Conservation (phyloP, 345 rosid genomes). For the Limnanthes douglasii region DNA sequence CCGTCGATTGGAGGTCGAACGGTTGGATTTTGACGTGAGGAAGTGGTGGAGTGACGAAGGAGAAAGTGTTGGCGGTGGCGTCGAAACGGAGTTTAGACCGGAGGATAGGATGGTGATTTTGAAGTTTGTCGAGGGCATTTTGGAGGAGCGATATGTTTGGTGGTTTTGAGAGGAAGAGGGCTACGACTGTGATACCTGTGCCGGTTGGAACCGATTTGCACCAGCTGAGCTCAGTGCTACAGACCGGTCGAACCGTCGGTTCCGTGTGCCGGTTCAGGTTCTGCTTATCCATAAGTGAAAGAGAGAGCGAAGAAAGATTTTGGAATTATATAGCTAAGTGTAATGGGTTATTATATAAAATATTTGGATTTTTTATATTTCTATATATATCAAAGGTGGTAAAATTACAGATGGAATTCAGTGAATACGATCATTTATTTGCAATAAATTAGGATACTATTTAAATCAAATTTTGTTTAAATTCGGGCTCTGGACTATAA, state of each 20-base stretch:
- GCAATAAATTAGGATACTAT: too few species aligned
- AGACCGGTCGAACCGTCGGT: slow-evolving; percentile 27
- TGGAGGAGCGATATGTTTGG: slow-evolving; percentile 30
- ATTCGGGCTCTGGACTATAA: too few species aligned
- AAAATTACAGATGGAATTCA: too few species aligned
- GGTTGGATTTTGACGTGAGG: slow-evolving; percentile 28
- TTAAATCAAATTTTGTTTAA: too few species aligned
- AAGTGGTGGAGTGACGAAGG: slow-evolving; percentile 30
- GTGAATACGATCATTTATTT: too few species aligned
- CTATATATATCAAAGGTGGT: too few species aligned
- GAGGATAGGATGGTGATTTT: slow-evolving; percentile 52
- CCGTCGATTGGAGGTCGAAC: slow-evolving; percentile 38
- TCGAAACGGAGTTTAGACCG: slow-evolving; percentile 48
- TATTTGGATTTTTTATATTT: too few species aligned
- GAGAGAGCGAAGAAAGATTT: slow-evolving; percentile 1
- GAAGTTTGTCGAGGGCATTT: slow-evolving; percentile 38
- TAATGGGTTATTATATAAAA: too few species aligned
- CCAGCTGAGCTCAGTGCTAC: slow-evolving; percentile 80
- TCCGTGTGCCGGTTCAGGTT: slow-evolving; percentile 11
- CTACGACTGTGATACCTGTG: slow-evolving; percentile 70
- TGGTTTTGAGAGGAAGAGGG: slow-evolving; percentile 32
- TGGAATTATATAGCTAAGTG: too few species aligned
- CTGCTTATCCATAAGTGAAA: slow-evolving; percentile 10
- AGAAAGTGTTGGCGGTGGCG: slow-evolving; percentile 30
- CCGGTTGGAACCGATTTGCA: slow-evolving; percentile 76